A percentile compares a stretch with the other conserved stretches of the same genome.
These are phyloP conservation scores for Hypoxylon rubiginosum DNA, from an alignment of 2,329 filamentous ascomycete species.

Conservation along the genomic window DNA sequence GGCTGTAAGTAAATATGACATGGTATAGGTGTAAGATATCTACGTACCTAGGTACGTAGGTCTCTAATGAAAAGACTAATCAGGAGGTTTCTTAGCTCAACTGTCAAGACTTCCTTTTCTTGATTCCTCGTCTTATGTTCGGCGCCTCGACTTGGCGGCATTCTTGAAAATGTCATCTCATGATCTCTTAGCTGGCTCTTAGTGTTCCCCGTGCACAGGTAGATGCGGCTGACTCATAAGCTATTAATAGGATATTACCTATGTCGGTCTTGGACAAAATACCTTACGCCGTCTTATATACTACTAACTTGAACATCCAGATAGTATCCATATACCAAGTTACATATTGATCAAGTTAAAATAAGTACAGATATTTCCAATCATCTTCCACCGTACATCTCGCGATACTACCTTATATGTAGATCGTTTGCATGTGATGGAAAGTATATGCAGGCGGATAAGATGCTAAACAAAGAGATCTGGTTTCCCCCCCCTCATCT, in stretches of 20 bases:
- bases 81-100: no score
- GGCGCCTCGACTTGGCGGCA: slow-evolving; percentile 12
- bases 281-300: background rate
- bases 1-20: no score
- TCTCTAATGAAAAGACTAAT: no score
- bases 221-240: background rate
- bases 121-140: background rate
- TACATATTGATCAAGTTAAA: no score
- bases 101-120: slow-evolving; percentile 5
- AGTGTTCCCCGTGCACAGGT: background rate
- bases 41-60: no score
- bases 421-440: background rate
- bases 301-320: background rate
- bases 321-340: no score
- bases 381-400: background rate
- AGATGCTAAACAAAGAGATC: background rate
- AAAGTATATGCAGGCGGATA: background rate
- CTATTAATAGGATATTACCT: background rate
- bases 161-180: slow-evolving; percentile 12
- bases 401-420: background rate
- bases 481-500: slow-evolving; percentile 19
- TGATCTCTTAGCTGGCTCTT: slow-evolving; percentile 24
- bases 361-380: no score
- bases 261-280: no score
- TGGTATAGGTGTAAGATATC: no score